These are phyloP conservation scores for Phytophthora tentaculata DNA, from an alignment of 352 stramenopile species.

Conservation along the genomic window DNA sequence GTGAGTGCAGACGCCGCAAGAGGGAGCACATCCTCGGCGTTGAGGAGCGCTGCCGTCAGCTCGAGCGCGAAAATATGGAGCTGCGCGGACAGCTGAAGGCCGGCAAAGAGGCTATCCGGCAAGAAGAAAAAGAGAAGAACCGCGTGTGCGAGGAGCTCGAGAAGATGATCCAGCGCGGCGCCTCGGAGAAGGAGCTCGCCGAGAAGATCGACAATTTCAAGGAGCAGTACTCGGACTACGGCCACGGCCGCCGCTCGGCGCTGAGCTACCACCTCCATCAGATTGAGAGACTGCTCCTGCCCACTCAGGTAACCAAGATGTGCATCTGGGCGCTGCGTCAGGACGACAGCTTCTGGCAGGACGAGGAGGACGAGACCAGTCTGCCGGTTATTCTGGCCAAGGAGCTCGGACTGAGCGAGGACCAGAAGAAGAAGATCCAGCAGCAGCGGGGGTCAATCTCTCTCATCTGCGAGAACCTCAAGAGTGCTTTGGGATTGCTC, in stretches of 20 bases:
- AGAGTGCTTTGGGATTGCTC: conserved; percentile 86
- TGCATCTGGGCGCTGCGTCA: conserved; percentile 92
- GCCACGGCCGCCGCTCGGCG: conserved; percentile 87
- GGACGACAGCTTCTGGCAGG: conserved; percentile 91
- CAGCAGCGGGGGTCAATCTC: conserved; percentile 85
- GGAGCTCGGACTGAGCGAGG: conserved; percentile 89
- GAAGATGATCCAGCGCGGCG: conserved; percentile 81
- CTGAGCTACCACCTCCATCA: conserved; percentile 93
- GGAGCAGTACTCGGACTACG: conserved; percentile 93
- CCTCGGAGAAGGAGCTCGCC: conserved; percentile 89
- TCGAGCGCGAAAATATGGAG: conserved; percentile 93
- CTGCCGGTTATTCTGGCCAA: conserved; percentile 91
- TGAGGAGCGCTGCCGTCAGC: conserved; percentile 78
- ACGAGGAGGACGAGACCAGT: conserved; percentile 89
- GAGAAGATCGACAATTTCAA: conserved; percentile 97
- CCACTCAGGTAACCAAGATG: conserved; percentile 95
- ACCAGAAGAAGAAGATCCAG: conserved; percentile 94
- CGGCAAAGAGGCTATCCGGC: conserved; percentile 86
- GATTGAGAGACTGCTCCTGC: conserved; percentile 93
- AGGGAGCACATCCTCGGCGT: conserved; percentile 83
- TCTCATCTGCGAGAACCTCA: conserved; percentile 90
- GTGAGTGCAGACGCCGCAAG: conserved; percentile 92
- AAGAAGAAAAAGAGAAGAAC: conserved; percentile 88
- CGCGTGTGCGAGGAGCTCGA: conserved; percentile 84
- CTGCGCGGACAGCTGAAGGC: conserved; percentile 90